phyloP scores from a whole-genome alignment of 192 early-diverging fungal genomes.

The Phlyctochytrium planicorne region DNA sequence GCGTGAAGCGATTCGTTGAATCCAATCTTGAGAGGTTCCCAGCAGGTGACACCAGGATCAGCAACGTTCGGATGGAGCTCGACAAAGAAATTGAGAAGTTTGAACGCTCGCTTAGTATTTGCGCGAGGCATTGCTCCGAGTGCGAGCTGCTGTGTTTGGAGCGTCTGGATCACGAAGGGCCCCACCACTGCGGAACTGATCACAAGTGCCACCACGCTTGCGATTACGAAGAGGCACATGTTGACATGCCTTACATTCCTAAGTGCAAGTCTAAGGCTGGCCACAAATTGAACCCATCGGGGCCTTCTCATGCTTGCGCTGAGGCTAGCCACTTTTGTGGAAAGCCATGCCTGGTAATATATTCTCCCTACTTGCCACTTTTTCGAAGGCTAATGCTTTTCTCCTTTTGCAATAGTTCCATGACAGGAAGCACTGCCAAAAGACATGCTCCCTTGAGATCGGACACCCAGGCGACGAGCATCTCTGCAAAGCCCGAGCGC shows the following conservation, averaged over 20 bases:
- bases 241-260: background rate
- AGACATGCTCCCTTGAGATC: background rate
- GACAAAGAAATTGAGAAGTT: background rate
- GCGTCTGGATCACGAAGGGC: background rate
- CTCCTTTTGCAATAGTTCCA: background rate
- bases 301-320: background rate
- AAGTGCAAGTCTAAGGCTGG: slow-evolving; percentile 2
- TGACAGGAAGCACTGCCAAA: background rate
- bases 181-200: slow-evolving; percentile 16
- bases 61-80: background rate
- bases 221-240: background rate
- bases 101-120: background rate
- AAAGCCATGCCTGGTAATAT: background rate
- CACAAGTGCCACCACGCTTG: slow-evolving; percentile 14
- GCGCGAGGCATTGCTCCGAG: background rate
- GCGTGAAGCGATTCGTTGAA: background rate
- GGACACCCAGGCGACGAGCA: slow-evolving; percentile 26
- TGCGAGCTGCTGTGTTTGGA: slow-evolving; percentile 9
- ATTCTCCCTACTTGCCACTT: too few species aligned
- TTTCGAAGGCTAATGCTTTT: background rate
- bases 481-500: slow-evolving; percentile 20
- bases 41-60: background rate
- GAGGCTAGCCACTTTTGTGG: background rate
- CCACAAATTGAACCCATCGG: background rate
- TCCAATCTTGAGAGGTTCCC: background rate